phyloP scores from a whole-genome alignment of 2,329 filamentous ascomycete genomes.

The Gliomastix tumulicola region DNA sequence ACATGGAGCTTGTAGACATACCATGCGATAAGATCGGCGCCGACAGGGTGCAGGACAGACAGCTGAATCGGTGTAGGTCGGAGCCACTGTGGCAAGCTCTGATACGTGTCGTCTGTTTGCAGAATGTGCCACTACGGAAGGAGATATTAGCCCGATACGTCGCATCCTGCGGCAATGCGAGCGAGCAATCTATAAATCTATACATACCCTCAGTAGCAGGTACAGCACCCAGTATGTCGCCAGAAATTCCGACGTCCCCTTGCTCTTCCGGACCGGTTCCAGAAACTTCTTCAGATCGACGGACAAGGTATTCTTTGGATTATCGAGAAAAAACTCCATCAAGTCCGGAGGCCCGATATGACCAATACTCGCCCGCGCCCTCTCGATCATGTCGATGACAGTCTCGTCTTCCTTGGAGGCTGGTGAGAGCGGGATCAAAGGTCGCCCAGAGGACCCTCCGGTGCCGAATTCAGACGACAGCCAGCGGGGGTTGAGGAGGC shows the following conservation, averaged over 20 bases:
- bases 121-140: neutral
- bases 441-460: too few relatives aligned
- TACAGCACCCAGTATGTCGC: neutral
- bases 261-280: neutral
- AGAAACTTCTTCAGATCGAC: neutral
- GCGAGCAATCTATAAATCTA: too few relatives aligned
- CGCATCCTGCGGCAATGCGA: too few relatives aligned
- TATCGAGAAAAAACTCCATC: neutral
- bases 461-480: too few relatives aligned
- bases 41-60: neutral
- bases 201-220: neutral
- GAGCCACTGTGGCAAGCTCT: neutral
- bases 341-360: neutral
- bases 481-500: too few relatives aligned
- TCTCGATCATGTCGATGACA: too few relatives aligned
- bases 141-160: too few relatives aligned
- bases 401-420: neutral
- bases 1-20: neutral
- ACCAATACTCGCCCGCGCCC: too few relatives aligned
- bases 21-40: neutral
- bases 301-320: neutral
- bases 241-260: neutral
- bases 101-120: neutral
- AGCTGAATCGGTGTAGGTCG: neutral
- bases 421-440: neutral